Evolutionary conservation across 2,329 filamentous ascomycete genomes (phyloP), one percentile per base, ranked within the genome.

Genomic region (Botryotinia calthae): DNA sequence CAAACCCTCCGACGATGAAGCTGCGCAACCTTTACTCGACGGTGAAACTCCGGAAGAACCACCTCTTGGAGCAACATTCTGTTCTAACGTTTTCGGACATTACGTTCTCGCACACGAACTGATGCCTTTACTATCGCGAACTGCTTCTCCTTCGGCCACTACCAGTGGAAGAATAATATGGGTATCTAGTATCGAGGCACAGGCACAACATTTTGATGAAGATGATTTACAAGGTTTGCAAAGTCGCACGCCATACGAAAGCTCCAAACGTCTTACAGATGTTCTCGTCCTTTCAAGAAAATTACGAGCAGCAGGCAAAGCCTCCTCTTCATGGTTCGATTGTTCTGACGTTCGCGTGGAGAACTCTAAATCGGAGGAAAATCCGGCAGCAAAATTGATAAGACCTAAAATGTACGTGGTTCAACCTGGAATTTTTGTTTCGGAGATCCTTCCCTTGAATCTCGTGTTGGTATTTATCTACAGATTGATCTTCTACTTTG

Each of bases 11-110:
- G 73, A 67, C 25, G 76, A 76, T 31, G 76, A 77, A 54, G 70
- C 22, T 79, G 82, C 4, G 40, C 80, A 82, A 75, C 74, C 75
- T 14, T 69, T 79, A 40, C 71, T 76, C 6, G 56, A 63, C 74
- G 58, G 68, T 63, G 73, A 28, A 73, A 76, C 72, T 46, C 31
- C 70, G 18, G 77, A 83, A 25, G 87, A 90, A 73, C 90, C 91
- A 0, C 83, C 85, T 8, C 84, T 99, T 0, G 95, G 94, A 4
- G 87, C 93, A 76, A 89, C 97, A 28, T 99, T 98, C 81, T 92
- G 91, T 81, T 91, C 95, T 67, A 98, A 98, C 80, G 87, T 97
- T 44, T 98, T 99, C 80, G 96, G 96, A 0, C 96, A 99, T 83
- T 98, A 99, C 81, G 84, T 98, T 79, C 89, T 99, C 37, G 89